Evolutionary conservation across 345 rosid genomes (phyloP), one percentile per base, ranked within the genome.

Genomic region (Ceriops tagal): DNA sequence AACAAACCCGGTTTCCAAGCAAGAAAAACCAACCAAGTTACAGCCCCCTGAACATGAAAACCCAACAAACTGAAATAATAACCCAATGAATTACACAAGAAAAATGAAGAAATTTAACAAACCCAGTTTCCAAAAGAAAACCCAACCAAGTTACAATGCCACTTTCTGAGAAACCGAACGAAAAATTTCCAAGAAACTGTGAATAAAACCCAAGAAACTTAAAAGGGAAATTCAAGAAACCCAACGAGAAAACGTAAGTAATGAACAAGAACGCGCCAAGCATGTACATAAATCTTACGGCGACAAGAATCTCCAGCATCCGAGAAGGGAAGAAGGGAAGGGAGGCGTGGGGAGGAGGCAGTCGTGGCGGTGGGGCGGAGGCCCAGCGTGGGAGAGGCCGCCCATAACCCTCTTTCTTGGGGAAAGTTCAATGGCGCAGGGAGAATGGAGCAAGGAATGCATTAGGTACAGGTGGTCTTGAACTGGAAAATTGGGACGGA

Each of bases 341-440:
- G 86, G 77, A 16, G 78, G 73, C 62, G 71, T 71, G 68, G 84
- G 79, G 9, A 64, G 66, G 16, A 18, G 49, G 61, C 51, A 55
- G 28, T 62, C 15, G 20, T 62, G 67, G 8, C 9, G 60, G 31
- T 68, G 73, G 53, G 82, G 81, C 72, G 75, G 70, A 52, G 84
- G 74, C 61, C 78, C 72, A 75, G 81, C 68, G 70, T 83, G 85
- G 58, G 73, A 34, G 9, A 34, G 67, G 68, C 85, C 77, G 53
- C 85, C 85, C 98, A 90, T 88, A 75, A 76, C 66, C 58, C 21
- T 66, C 6, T 20, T 43, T 30, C 30, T 18, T 1, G 16, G 64
- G 35, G 26, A 35, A 30, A 70, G 76, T 34, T 87, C 79, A 65
- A 82, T 51, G 71, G 60, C 20, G 64, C 13, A 60, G 11, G 66